phyloP scores from a whole-genome alignment of 176 grass and related monocot species.

The Pharus latifolius region DNA sequence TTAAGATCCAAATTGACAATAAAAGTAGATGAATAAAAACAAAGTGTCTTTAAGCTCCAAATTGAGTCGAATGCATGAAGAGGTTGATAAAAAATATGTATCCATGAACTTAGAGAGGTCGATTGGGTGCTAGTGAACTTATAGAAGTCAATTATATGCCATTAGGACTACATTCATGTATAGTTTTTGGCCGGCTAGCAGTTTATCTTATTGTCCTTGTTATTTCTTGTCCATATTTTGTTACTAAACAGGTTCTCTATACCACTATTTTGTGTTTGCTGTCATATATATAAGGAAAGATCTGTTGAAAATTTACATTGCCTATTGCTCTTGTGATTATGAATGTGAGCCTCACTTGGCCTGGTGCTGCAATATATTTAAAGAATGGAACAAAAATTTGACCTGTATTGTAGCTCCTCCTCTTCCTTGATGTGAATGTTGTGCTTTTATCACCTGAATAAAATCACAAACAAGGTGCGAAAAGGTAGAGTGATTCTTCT shows the following conservation, averaged over 20 bases:
- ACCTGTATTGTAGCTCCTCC: conserved; percentile 83
- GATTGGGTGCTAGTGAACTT: not conserved
- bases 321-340: not conserved
- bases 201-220: not conserved
- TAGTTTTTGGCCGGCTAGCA: not conserved
- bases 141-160: not conserved
- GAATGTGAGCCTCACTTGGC: not conserved
- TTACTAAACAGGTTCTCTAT: not conserved
- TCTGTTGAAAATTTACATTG: not conserved
- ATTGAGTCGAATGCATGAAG: not conserved
- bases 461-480: conserved; percentile 1
- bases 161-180: not conserved
- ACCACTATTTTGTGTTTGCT: not conserved
- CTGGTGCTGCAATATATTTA: not conserved
- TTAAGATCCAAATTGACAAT: not conserved
- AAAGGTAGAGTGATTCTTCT: not conserved
- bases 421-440: conserved; percentile 73
- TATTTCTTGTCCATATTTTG: not conserved
- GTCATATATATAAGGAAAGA: not conserved
- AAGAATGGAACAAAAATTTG: not conserved
- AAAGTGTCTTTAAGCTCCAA: not conserved
- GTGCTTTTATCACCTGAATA: conserved; percentile 65
- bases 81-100: not conserved
- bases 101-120: not conserved
- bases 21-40: not conserved